phyloP scores from a whole-genome alignment of 352 stramenopile species.

The Thalassiosira exigua region DNA sequence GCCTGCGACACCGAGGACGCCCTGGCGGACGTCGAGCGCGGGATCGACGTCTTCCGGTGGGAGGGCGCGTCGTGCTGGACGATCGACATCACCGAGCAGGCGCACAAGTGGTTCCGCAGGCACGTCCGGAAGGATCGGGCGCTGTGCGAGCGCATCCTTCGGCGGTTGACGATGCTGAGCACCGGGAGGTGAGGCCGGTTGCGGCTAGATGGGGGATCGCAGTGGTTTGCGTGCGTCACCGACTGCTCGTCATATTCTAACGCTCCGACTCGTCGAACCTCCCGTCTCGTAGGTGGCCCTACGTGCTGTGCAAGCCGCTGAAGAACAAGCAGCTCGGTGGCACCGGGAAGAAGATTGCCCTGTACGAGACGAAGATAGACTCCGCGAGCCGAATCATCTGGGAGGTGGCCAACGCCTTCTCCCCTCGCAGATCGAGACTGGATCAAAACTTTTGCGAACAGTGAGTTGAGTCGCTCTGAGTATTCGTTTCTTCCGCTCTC shows the following conservation, averaged over 20 bases:
- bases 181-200: too few species aligned
- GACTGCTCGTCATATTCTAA: too few species aligned
- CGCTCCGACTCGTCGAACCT: too few species aligned
- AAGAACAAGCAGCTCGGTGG: constrained; percentile 23
- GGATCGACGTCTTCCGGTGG: constrained; percentile 50
- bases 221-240: too few species aligned
- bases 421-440: not conserved
- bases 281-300: too few species aligned
- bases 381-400: constrained; percentile 49
- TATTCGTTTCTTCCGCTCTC: too few species aligned
- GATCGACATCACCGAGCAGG: constrained; percentile 60
- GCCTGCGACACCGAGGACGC: constrained; percentile 43
- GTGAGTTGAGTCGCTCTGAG: too few species aligned
- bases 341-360: constrained; percentile 9
- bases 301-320: constrained; percentile 61
- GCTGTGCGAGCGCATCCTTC: constrained; percentile 56
- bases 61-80: constrained; percentile 42
- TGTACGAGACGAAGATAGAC: constrained; percentile 68
- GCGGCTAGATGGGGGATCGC: too few species aligned
- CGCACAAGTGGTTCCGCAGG: constrained; percentile 57
- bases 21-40: constrained; percentile 38
- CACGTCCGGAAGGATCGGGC: constrained; percentile 49
- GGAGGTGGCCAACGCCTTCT: constrained; percentile 46
- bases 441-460: constrained; percentile 16
- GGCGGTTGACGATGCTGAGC: constrained; percentile 50